These are phyloP conservation scores for Whalleya microplaca DNA, from an alignment of 2,329 filamentous ascomycete species.

Conservation along the genomic window DNA sequence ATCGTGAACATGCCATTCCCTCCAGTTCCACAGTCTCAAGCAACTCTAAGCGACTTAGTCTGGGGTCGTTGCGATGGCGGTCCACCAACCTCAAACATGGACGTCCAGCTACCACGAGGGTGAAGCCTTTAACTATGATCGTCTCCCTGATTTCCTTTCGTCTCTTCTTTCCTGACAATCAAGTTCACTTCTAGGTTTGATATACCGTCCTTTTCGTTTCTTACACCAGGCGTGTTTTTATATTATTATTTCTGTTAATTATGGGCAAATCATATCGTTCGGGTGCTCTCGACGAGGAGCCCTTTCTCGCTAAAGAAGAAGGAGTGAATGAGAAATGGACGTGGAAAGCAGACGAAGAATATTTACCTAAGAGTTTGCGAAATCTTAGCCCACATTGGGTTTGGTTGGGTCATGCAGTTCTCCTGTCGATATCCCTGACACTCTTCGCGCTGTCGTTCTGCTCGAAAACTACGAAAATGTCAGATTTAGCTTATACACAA, in stretches of 20 bases:
- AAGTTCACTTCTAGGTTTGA: conserved; percentile 10
- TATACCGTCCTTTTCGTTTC: conserved; percentile 16
- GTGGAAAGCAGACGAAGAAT: conserved; percentile 21
- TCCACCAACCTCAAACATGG: conserved; percentile 10
- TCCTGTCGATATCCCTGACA: conserved; percentile 44
- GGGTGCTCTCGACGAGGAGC: conserved; percentile 43
- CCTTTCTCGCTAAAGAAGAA: conserved; percentile 36
- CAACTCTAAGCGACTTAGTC: conserved; percentile 23
- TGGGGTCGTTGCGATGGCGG: conserved; percentile 3
- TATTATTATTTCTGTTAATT: conserved; percentile 19
- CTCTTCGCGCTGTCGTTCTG: conserved; percentile 47
- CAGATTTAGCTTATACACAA: conserved; percentile 40
- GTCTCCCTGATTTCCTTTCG: conserved; percentile 3
- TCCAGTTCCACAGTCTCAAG: conserved; percentile 6
- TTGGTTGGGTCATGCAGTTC: conserved; percentile 45
- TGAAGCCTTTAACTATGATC: conserved; percentile 6
- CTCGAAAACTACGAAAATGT: conserved; percentile 38
- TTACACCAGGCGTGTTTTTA: conserved; percentile 37
- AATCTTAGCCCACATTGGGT: conserved; percentile 40
- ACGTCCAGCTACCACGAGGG: conserved; percentile 1
- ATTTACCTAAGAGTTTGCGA: conserved; percentile 19
- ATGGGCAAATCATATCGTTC: conserved; percentile 43
- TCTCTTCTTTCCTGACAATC: conserved; percentile 13
- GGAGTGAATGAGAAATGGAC: conserved; percentile 30
- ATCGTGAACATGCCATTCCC: conserved; percentile 11